These are phyloP conservation scores for Bimuria novae-zelandiae DNA, from an alignment of 2,329 filamentous ascomycete species.

Conservation along the genomic window DNA sequence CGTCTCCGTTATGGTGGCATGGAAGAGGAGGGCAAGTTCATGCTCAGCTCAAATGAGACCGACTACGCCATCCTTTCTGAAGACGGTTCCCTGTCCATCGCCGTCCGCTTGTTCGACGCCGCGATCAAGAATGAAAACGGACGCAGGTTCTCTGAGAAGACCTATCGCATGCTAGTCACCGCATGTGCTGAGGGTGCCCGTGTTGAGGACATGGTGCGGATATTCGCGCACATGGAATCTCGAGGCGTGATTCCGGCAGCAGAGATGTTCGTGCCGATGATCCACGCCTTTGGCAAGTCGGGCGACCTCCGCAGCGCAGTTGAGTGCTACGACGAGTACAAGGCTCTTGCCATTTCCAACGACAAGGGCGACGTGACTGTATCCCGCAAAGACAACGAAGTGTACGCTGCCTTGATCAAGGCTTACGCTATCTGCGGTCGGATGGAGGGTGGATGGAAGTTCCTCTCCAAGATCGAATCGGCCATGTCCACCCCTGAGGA, in stretches of 20 bases:
- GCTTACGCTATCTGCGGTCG: slow-evolving; percentile 85
- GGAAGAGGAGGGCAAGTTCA: slow-evolving; percentile 81
- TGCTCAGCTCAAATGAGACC: slow-evolving; percentile 84
- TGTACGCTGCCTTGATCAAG: slow-evolving; percentile 90
- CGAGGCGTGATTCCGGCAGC: slow-evolving; percentile 75
- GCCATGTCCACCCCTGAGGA: slow-evolving; percentile 56
- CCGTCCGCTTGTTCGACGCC: slow-evolving; percentile 81
- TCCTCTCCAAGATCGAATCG: slow-evolving; percentile 77
- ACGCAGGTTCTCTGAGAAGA: slow-evolving; percentile 73
- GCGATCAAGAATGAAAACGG: slow-evolving; percentile 67
- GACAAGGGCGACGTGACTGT: slow-evolving; percentile 73
- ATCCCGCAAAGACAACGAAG: slow-evolving; percentile 76
- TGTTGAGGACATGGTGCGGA: slow-evolving; percentile 83
- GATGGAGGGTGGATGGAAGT: slow-evolving; percentile 78
- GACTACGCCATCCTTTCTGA: slow-evolving; percentile 85
- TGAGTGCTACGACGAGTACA: slow-evolving; percentile 95
- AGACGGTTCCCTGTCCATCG: slow-evolving; percentile 84
- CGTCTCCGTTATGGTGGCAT: slow-evolving; percentile 83
- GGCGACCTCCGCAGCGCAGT: slow-evolving; percentile 87
- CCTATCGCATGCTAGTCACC: slow-evolving; percentile 82
- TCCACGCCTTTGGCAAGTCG: slow-evolving; percentile 82
- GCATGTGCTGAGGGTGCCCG: slow-evolving; percentile 83
- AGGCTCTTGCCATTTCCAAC: slow-evolving; percentile 80
- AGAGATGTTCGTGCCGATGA: slow-evolving; percentile 89
- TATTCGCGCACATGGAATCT: slow-evolving; percentile 90